Evolutionary conservation across 2,329 filamentous ascomycete species (phyloP), one percentile per base, ranked within the genome.

Genomic region (Elsinoe fawcettii): DNA sequence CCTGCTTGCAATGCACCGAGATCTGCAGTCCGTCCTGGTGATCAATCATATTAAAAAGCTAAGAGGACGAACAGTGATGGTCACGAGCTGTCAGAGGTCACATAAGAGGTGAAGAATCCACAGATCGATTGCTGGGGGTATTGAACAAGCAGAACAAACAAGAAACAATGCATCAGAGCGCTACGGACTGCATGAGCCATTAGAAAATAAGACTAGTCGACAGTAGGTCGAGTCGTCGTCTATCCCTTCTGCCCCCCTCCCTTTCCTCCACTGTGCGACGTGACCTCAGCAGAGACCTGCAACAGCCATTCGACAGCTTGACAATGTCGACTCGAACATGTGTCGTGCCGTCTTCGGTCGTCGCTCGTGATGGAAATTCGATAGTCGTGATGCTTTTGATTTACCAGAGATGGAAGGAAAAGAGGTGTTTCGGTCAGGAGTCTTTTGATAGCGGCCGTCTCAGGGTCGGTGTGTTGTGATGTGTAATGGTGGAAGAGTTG

Each of bases 111-210:
- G 18, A 37, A 56, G 32, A 41, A 56, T 47, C 54, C 54, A 37
- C 54, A 56, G 54, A 56, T 56, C 54, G 27, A 47, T 56, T 56
- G 54, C 54, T 49, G 54, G 54, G 41, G 54, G 39, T 47, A 47
- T 56, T 56, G 54, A 56, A 56, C 54, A 32, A 36, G 49, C 49
- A 49, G 14, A 44, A 51, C 23, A 39, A 56, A 37, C 22, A 47
- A 51, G 34, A 39, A 56, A 37, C 39, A 56, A 56, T 56, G 54
- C 54, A 56, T 56, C 54, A 47, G 22, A 46, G 36, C 39, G 54
- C 54, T 56, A 47, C 54, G 41, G 43, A 53, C 49, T 39, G 16
- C 25, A 14, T 32, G 49, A 56, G 41, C 54, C 41, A 56, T 56
- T 56, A 49, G 43, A 56, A 56, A 56, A 47, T 49, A 49, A 49